A percentile compares a stretch with the other conserved stretches of the same genome.
These are phyloP conservation scores for Oryza glaberrima DNA, from an alignment of 176 grass and related monocot species.

Conservation along the genomic window DNA sequence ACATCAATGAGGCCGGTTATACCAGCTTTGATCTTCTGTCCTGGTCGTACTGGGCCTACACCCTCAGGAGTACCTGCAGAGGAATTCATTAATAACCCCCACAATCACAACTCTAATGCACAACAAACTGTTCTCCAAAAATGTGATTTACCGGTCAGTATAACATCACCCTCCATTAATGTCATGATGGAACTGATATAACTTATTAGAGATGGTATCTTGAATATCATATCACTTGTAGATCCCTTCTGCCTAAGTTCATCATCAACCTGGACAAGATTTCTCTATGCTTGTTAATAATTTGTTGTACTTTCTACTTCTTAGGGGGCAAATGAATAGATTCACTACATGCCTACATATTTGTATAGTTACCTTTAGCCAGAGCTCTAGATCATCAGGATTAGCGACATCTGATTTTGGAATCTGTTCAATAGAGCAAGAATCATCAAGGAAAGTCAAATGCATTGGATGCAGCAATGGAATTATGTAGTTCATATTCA, in stretches of 20 bases:
- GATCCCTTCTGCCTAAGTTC: constrained; percentile 86
- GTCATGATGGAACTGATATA: constrained; percentile 97
- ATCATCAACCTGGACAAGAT: constrained; percentile 72
- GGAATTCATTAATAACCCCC: background rate
- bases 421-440: constrained; percentile 51
- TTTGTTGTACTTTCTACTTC: background rate
- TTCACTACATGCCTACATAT: background rate
- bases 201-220: constrained; percentile 90
- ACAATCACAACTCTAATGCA: background rate
- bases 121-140: background rate
- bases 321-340: background rate
- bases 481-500: background rate
- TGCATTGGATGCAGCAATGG: background rate
- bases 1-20: constrained; percentile 89
- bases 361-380: constrained; percentile 77
- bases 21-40: constrained; percentile 93
- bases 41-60: constrained; percentile 75
- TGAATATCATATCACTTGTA: constrained; percentile 95
- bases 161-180: constrained; percentile 92
- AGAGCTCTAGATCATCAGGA: constrained; percentile 85
- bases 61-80: constrained; percentile 84
- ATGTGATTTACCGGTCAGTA: constrained; percentile 71
- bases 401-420: constrained; percentile 81
- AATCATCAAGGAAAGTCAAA: constrained; percentile 5
- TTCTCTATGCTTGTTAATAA: constrained; percentile 9